Base-by-base conservation (phyloP, 176 grass and related monocot genomes). In the Triticum dicoccoides region DNA sequence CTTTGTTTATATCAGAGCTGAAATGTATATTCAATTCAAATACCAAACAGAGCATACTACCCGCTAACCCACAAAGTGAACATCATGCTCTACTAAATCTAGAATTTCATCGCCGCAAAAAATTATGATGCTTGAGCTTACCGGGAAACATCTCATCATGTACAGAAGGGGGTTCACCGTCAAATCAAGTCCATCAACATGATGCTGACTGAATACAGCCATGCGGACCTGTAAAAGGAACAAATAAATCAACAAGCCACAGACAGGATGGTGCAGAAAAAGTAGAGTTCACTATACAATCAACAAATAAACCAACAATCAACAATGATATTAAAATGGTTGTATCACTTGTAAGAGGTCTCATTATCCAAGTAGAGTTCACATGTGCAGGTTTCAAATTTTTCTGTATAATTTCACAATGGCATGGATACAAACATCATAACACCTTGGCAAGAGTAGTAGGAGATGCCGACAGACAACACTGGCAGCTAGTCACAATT, bases 131-230 rank as follows among this genome's bases (percentile, higher is more conserved):
- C 29, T 88, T 86, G 13, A 83, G 80, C 91, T 93, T 90, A 98
- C 96, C 63, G 93, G 96, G 59, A 84, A 98, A 65, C 96, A 98
- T 89, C 59, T 90, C 96, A 98, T 98, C 96, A 98, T 98, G 84
- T 98, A 98, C 79, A 98, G 42, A 89, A 98, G 93, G 39, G 96
- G 93, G 39, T 95, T 98, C 84, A 91, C 86, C 9, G 96, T 88
- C 65, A 98, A 91, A 89, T 95, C 96, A 66, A 98, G 93, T 8
- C 96, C 96, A 80, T 98, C 96, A 65, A 98, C 96, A 84, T 98
- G 96, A 84, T 98, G 96, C 64, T 98, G 96, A 80, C 89, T 98
- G 82, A 98, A 98, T 81, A 98, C 96, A 86, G 96, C 93, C 96
- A 98, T 94, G 45, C 93, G 90, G 82, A 98, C 93, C 96, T 98